Base-by-base conservation (phyloP, 805 yeast genomes). In the Metschnikowia peoriensis region DNA sequence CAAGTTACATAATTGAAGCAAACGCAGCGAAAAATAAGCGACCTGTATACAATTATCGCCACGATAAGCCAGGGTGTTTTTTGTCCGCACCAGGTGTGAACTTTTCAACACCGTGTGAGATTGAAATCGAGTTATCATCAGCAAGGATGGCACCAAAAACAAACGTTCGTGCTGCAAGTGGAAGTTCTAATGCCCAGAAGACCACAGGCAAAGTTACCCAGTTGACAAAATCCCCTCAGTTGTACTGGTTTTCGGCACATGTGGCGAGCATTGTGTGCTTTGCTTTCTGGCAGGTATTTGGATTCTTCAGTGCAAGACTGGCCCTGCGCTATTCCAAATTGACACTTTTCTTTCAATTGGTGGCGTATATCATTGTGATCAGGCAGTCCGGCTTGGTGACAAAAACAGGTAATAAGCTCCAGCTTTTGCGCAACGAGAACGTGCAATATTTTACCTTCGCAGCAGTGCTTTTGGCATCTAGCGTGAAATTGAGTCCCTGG, bases 221-320 rank as follows among this genome's bases (percentile, higher is more conserved):
- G 11, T 49, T 59, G 35, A 46, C 60, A 7, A 52, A 41, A 29
- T 41, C 57, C 2, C 45, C 55, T 28, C 89, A 85, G 64, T 84
- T 86, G 63, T 82, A 82, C 60, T 86, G 92, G 92, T 86, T 79
- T 58, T 49, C 83, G 28, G 86, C 88, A 15, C 89, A 86, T 66
- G 72, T 80, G 12, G 63, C 75, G 34, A 80, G 84, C 1, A 57
- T 82, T 2, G 58, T 66, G 49, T 79, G 70, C 65, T 77, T 78
- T 61, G 52, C 68, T 3, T 56, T 68, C 16, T 73, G 71, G 60
- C 66, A 72, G 42, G 48, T 78, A 38, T 71, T 63, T 37, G 75
- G 84, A 7, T 72, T 81, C 49, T 72, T 80, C 59, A 60, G 66
- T 27, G 63, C 68, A 15, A 65, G 70, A 8, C 60, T 65, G 46